Conservation (phyloP, 345 rosid species). For the Linum lewisii region DNA sequence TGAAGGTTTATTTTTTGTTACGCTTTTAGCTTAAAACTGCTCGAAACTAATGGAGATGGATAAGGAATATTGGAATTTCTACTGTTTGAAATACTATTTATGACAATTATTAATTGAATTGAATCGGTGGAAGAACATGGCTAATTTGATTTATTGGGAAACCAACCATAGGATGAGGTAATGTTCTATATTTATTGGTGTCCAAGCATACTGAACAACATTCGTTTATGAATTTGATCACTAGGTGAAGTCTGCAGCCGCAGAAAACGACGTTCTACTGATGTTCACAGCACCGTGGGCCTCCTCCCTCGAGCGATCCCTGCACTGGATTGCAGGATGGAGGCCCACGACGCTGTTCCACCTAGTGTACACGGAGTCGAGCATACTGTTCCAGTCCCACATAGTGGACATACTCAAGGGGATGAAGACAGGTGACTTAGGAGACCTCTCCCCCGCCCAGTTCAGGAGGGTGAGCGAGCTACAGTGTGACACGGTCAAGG, state of each 20-base stretch:
- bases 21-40: too few species aligned
- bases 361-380: constrained; percentile 69
- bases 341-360: constrained; percentile 77
- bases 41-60: too few species aligned
- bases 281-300: constrained; percentile 67
- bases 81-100: too few species aligned
- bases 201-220: background rate
- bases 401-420: constrained; percentile 70
- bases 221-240: background rate
- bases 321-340: constrained; percentile 80
- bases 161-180: too few species aligned
- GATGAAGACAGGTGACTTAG: constrained; percentile 56
- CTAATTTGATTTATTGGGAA: too few species aligned
- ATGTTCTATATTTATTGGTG: background rate
- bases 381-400: constrained; percentile 64
- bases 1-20: too few species aligned
- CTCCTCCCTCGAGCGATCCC: constrained; percentile 68
- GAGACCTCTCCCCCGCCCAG: constrained; percentile 69
- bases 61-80: too few species aligned
- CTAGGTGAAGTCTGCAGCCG: constrained; percentile 30
- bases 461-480: constrained; percentile 80
- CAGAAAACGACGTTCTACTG: constrained; percentile 42
- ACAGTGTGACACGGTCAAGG: constrained; percentile 80
- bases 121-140: too few species aligned
- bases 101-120: too few species aligned